These are phyloP conservation scores for Astraeus odoratus DNA, from an alignment of 768 basidiomycete genomes.

Conservation along the genomic window DNA sequence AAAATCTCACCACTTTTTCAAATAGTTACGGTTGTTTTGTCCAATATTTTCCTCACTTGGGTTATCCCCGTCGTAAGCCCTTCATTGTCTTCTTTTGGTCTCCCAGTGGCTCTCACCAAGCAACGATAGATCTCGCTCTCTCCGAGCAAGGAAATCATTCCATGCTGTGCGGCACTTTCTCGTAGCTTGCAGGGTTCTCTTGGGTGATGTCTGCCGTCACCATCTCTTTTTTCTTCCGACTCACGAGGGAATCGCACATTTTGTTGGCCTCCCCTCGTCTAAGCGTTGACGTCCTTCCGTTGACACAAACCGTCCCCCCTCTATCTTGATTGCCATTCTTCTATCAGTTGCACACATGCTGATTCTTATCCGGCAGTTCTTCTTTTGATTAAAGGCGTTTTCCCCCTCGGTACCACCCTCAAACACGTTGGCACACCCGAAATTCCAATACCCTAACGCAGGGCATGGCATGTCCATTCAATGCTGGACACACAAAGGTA, in stretches of 20 bases:
- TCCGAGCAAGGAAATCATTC: not conserved
- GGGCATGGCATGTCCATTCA: too few species aligned
- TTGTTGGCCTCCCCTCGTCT: not conserved
- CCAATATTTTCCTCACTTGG: not conserved
- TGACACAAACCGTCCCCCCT: not conserved
- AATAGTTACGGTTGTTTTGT: not conserved
- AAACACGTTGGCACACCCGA: slow-evolving; percentile 1
- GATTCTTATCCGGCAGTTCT: not conserved
- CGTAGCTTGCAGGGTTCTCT: not conserved
- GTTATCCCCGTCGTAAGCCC: slow-evolving; percentile 1
- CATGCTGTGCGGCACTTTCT: not conserved
- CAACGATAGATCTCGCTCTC: slow-evolving; percentile 1
- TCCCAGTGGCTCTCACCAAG: not conserved
- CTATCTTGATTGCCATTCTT: not conserved
- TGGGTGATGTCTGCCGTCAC: not conserved
- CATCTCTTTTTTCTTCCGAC: not conserved
- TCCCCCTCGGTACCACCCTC: not conserved
- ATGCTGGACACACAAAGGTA: not conserved
- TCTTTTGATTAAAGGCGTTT: not conserved
- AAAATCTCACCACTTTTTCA: not conserved
- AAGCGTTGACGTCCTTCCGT: not conserved
- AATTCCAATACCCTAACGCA: not conserved
- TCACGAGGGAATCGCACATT: not conserved
- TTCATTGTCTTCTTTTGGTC: not conserved
- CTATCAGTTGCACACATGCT: not conserved